Conservation (phyloP, 1,139 yeast genomes). For the Taphrina communis region DNA sequence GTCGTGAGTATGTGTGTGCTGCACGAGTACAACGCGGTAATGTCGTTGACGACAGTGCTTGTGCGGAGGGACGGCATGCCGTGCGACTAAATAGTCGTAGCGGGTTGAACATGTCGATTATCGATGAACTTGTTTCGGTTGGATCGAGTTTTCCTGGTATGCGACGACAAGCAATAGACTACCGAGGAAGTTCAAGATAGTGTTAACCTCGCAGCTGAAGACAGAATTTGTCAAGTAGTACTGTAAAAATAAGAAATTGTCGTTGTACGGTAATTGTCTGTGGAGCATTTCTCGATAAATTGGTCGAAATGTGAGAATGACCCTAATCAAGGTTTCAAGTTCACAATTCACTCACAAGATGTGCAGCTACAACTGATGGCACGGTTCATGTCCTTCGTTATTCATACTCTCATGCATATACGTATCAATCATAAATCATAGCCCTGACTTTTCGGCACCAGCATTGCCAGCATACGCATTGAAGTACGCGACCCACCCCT, state of each 20-base stretch:
- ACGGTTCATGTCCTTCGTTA: not conserved
- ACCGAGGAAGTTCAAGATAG: too few relatives aligned
- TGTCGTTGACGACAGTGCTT: not conserved
- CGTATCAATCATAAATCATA: not conserved
- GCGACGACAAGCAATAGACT: too few relatives aligned
- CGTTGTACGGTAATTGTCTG: too few relatives aligned
- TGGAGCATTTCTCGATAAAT: too few relatives aligned
- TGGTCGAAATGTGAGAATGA: not conserved
- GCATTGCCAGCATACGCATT: not conserved
- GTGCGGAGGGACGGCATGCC: not conserved
- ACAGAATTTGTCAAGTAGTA: too few relatives aligned
- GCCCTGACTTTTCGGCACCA: not conserved
- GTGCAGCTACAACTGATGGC: not conserved
- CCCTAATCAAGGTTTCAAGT: not conserved
- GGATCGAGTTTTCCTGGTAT: too few relatives aligned
- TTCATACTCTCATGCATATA: not conserved
- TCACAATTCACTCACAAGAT: not conserved
- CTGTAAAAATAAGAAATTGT: too few relatives aligned
- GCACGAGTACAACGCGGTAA: not conserved
- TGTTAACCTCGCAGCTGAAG: too few relatives aligned
- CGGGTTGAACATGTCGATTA: not conserved
- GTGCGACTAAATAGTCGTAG: slow-evolving; percentile 3
- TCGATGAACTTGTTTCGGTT: not conserved
- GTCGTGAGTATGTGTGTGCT: slow-evolving; percentile 37
- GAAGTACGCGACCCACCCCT: slow-evolving; percentile 18